Base-by-base conservation (phyloP, 2,329 filamentous ascomycete species). In the Monosporascus sp. region DNA sequence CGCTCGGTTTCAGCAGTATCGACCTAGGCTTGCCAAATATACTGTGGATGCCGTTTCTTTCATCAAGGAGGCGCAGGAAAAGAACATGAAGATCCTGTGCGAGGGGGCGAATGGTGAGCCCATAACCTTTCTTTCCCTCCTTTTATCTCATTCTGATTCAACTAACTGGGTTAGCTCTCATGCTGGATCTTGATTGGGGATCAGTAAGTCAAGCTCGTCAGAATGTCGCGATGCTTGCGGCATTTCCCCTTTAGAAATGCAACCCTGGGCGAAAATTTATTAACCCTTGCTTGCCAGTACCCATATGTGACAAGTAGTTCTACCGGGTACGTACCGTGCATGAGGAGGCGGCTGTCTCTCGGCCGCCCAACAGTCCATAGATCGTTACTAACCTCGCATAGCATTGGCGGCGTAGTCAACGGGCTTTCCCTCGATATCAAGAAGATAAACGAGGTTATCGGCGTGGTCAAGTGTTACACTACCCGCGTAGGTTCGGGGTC, bases 11-110 rank as follows among this genome's bases (percentile, higher is more conserved):
- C 77, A 81, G 65, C 73, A 75, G 37, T 84, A 84, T 67, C 77
- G 82, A 27, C 69, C 72, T 54, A 77, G 76, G 62, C 75, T 90
- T 25, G 75, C 75, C 45, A 75, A 77, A 22, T 88, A 82, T 60
- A 79, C 85, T 55, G 76, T 89, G 55, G 88, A 92, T 64, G 83
- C 82, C 55, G 79, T 88, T 27, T 76, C 81, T 39, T 81, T 88
- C 51, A 81, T 90, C 64, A 73, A 77, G 53, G 74, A 74, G 9
- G 85, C 83, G 1, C 84, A 89, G 65, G 70, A 80, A 52, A 72
- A 73, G 52, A 78, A 82, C 38, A 75, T 74, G 38, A 79, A 79
- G 51, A 84, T 89, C 58, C 74, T 89, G 3, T 77, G 89, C 11
- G 87, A 90, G 71, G 87, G 86, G 50, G 84, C 84, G 38, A 82